These are phyloP conservation scores for Camelina laxa DNA, from an alignment of 345 rosid species.

Conservation along the genomic window DNA sequence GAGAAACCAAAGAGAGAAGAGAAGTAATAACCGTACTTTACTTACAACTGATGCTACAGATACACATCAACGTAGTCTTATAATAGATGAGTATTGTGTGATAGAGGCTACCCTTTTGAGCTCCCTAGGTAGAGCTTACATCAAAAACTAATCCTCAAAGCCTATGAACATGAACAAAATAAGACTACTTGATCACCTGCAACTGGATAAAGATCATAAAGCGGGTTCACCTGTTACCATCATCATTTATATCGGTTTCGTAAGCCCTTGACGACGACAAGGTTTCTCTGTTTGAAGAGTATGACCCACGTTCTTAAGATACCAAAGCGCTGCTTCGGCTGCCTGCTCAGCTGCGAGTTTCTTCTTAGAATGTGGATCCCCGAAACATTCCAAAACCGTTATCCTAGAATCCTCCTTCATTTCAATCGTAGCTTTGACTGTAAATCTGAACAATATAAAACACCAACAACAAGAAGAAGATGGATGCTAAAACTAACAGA, in stretches of 20 bases:
- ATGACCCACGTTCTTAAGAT: constrained; percentile 53
- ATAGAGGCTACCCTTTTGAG: neutral
- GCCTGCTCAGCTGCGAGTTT: constrained; percentile 68
- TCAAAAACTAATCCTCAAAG: neutral
- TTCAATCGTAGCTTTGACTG: constrained; percentile 50
- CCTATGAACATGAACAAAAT: constrained; percentile 1
- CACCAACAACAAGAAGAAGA: no score
- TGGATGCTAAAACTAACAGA: neutral
- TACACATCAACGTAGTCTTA: neutral
- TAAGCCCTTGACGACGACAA: neutral
- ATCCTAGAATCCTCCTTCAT: constrained; percentile 34
- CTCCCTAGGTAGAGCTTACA: neutral
- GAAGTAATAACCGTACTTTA: neutral
- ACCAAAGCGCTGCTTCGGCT: constrained; percentile 78
- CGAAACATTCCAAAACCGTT: constrained; percentile 53
- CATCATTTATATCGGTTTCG: neutral
- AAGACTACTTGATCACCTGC: neutral
- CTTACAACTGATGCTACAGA: neutral
- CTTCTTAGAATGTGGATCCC: constrained; percentile 52
- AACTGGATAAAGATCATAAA: neutral
- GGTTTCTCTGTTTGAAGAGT: constrained; percentile 22
- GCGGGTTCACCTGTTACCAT: neutral
- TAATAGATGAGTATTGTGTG: constrained; percentile 1
- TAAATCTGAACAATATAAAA: constrained; percentile 47
- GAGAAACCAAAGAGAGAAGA: constrained; percentile 4